Percentiles rank a stretch among this genome's conserved stretches.
phyloP scores from a whole-genome alignment of 1,284 basidiomycete species.

The Ustilago vetiveriae region DNA sequence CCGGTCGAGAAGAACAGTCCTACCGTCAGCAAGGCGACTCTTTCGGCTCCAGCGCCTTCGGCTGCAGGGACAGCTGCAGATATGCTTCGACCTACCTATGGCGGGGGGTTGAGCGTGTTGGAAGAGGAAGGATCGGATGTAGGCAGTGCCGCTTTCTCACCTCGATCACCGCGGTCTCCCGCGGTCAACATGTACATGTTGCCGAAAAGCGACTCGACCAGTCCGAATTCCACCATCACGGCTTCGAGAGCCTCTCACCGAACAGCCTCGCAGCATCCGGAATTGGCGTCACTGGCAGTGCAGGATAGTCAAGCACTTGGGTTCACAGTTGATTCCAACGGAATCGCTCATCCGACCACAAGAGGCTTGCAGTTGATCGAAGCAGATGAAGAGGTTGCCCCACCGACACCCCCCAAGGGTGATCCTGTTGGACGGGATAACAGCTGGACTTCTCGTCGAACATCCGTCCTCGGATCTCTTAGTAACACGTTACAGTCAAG shows the following conservation, averaged over 20 bases:
- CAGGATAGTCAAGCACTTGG: slow-evolving; percentile 22
- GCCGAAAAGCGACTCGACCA: not conserved
- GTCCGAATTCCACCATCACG: not conserved
- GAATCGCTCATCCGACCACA: slow-evolving; percentile 8
- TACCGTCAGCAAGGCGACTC: not conserved
- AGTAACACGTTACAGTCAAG: not conserved
- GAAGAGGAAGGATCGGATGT: slow-evolving; percentile 41
- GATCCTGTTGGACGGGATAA: not conserved
- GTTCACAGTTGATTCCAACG: slow-evolving; percentile 21
- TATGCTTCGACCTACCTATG: slow-evolving; percentile 9
- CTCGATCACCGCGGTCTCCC: slow-evolving; percentile 34
- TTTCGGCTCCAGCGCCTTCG: not conserved
- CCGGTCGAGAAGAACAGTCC: slow-evolving; percentile 8
- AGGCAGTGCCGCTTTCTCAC: slow-evolving; percentile 28
- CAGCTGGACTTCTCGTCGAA: slow-evolving; percentile 11
- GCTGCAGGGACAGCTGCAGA: not conserved
- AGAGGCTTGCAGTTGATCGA: not conserved
- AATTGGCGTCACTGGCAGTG: slow-evolving; percentile 5
- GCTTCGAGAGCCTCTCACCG: too few species aligned
- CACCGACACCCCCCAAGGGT: slow-evolving; percentile 21
- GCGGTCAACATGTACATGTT: not conserved
- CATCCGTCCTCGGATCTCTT: slow-evolving; percentile 25
- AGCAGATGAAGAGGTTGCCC: not conserved
- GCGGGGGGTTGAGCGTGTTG: slow-evolving; percentile 19
- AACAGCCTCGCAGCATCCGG: not conserved